Base-by-base conservation (phyloP, 257 asterid species). In the Echites panduratus region DNA sequence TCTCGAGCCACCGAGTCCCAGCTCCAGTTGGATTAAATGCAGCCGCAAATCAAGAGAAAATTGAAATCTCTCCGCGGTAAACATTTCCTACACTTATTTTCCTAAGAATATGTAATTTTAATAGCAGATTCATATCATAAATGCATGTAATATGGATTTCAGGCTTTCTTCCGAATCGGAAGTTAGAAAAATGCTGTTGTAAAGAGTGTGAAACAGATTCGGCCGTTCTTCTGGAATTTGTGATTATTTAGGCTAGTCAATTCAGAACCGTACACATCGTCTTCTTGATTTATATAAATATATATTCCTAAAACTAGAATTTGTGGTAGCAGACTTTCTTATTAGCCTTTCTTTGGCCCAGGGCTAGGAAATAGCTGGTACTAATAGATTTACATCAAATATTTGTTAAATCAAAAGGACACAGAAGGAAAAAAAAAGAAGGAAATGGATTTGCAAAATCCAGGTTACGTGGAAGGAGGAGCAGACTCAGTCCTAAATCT, bases 401-500 rank as follows among this genome's bases (percentile, higher is more conserved):
- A n/a, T n/a, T n/a, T n/a, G n/a, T n/a, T n/a, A n/a, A n/a, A n/a
- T n/a, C n/a, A n/a, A n/a, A n/a, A n/a, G n/a, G n/a, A n/a, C n/a
- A n/a, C n/a, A n/a, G n/a, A n/a, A n/a, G n/a, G n/a, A n/a, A n/a
- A n/a, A 27, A 43, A 66, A 63, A 24, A 75, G 74, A 50, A 84
- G 85, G 90, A 80, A 66, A 76, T 67, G 73, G 82, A 78, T 49
- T 76, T 71, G 45, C 53, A 70, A 71, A 84, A 72, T 40, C 43
- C 74, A 67, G 76, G 47, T 71, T 53, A 10, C 45, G 63, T 67
- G n/a, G n/a, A n/a, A 67, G 88, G 89, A 32, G 97, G 97, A 73
- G 97, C 98, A 24, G 90, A 88, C 77, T 83, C 88, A 72, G 83
- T 91, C 70, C 82, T 94, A n/a, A 82, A 76, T 64, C 83, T 91